These are phyloP conservation scores for Pseudocercospora fuligena DNA, from an alignment of 2,329 filamentous ascomycete species.

Conservation along the genomic window DNA sequence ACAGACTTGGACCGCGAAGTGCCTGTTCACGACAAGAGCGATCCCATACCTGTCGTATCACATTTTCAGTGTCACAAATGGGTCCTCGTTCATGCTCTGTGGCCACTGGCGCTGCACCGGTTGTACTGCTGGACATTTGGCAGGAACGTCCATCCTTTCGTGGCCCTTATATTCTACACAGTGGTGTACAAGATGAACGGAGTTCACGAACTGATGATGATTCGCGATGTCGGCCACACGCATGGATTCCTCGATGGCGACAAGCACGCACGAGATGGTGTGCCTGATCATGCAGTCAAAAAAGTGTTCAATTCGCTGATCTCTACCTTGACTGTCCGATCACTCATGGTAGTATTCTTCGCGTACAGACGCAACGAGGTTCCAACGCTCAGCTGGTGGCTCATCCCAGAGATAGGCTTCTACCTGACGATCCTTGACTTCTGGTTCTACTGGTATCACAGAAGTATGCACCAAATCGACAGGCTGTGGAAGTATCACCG, in stretches of 20 bases:
- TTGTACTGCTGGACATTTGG: slow-evolving; percentile 41
- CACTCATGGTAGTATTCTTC: slow-evolving; percentile 28
- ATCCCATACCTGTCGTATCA: slow-evolving; percentile 48
- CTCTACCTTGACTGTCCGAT: slow-evolving; percentile 27
- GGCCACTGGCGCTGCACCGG: slow-evolving; percentile 48
- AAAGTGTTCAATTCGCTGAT: slow-evolving; percentile 30
- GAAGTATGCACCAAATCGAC: slow-evolving; percentile 48
- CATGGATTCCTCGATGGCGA: slow-evolving; percentile 53
- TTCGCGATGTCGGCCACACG: slow-evolving; percentile 46
- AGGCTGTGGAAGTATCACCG: slow-evolving; percentile 53
- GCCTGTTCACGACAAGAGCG: slow-evolving; percentile 48
- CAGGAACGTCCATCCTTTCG: slow-evolving; percentile 38
- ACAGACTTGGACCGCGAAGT: slow-evolving; percentile 37
- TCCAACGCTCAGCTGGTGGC: slow-evolving; percentile 38
- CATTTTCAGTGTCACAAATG: slow-evolving; percentile 47
- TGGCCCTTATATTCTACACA: slow-evolving; percentile 46
- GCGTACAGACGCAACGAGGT: slow-evolving; percentile 22
- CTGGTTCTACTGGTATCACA: slow-evolving; percentile 51
- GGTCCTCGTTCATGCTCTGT: slow-evolving; percentile 46
- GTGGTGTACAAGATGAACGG: slow-evolving; percentile 47
- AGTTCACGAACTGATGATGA: slow-evolving; percentile 47
- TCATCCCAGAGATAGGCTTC: slow-evolving; percentile 46
- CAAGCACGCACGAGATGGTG: slow-evolving; percentile 49
- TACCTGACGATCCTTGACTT: slow-evolving; percentile 53
- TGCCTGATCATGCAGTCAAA: slow-evolving; percentile 43